Conservation (phyloP, 2,329 filamentous ascomycete species). For the Trichoderma brevicompactum region DNA sequence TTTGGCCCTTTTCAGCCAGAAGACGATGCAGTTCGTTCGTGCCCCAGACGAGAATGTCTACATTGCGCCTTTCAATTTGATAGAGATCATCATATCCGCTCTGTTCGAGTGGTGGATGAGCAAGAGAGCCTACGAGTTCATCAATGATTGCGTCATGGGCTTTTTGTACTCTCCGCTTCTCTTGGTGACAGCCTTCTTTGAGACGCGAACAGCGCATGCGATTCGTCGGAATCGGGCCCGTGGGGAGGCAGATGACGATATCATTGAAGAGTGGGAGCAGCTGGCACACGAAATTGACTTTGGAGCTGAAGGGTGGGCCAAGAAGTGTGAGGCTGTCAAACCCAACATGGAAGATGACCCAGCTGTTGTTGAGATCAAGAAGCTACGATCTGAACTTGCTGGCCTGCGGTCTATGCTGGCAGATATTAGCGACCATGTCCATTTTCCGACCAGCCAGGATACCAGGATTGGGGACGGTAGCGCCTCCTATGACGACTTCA, state of each 20-base stretch:
- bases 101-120: constrained; percentile 95
- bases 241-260: constrained; percentile 89
- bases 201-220: constrained; percentile 65
- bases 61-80: constrained; percentile 91
- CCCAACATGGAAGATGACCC: constrained; percentile 82
- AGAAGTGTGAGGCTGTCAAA: constrained; percentile 74
- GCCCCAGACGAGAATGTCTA: constrained; percentile 98
- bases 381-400: constrained; percentile 62
- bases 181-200: constrained; percentile 73
- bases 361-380: constrained; percentile 70
- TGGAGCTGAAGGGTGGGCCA: constrained; percentile 82
- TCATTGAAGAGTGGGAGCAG: constrained; percentile 92
- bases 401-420: constrained; percentile 58
- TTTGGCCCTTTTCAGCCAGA: constrained; percentile 88
- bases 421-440: constrained; percentile 39
- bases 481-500: constrained; percentile 13
- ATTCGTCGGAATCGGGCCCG: constrained; percentile 75
- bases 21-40: constrained; percentile 95
- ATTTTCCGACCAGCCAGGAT: constrained; percentile 25
- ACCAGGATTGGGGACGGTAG: constrained; percentile 25
- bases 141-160: constrained; percentile 91
- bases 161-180: constrained; percentile 84
- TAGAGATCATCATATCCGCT: constrained; percentile 81
- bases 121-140: constrained; percentile 69
- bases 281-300: constrained; percentile 73